phyloP scores from a whole-genome alignment of 2,329 filamentous ascomycete species.

The Diplodia mutila region DNA sequence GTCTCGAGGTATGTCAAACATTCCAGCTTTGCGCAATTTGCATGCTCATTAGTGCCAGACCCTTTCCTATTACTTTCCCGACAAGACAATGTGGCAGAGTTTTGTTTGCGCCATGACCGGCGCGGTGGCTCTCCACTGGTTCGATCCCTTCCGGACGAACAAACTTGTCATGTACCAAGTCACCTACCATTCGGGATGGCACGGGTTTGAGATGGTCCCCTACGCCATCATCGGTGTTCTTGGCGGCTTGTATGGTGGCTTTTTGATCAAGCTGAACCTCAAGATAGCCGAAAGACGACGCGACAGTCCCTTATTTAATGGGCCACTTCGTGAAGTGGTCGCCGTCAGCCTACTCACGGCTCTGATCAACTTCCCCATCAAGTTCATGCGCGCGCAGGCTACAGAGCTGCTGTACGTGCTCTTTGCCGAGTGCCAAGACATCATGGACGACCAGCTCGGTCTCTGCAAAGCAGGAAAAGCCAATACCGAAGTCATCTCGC shows the following conservation, averaged over 20 bases:
- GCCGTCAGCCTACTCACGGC: slow-evolving; percentile 81
- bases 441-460: slow-evolving; percentile 83
- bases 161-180: slow-evolving; percentile 97
- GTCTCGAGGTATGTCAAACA: slow-evolving; percentile 70
- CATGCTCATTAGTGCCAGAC: slow-evolving; percentile 58
- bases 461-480: slow-evolving; percentile 87
- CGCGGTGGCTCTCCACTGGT: slow-evolving; percentile 85
- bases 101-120: slow-evolving; percentile 99
- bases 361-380: slow-evolving; percentile 90
- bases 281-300: slow-evolving; percentile 70
- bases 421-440: slow-evolving; percentile 85
- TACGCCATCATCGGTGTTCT: slow-evolving; percentile 85
- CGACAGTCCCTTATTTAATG: slow-evolving; percentile 62
- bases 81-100: slow-evolving; percentile 99
- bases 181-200: slow-evolving; percentile 88
- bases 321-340: slow-evolving; percentile 78
- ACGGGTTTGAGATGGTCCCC: slow-evolving; percentile 89
- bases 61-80: slow-evolving; percentile 95
- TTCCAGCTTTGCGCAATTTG: not conserved
- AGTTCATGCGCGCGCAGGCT: slow-evolving; percentile 91
- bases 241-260: slow-evolving; percentile 89
- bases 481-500: slow-evolving; percentile 78
- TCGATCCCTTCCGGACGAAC: slow-evolving; percentile 93
- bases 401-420: slow-evolving; percentile 90
- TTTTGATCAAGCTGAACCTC: slow-evolving; percentile 97